Percentiles rank a stretch among this genome's conserved stretches.
These are phyloP conservation scores for Lentinula guzmanii DNA, from an alignment of 768 basidiomycete species.

Conservation along the genomic window DNA sequence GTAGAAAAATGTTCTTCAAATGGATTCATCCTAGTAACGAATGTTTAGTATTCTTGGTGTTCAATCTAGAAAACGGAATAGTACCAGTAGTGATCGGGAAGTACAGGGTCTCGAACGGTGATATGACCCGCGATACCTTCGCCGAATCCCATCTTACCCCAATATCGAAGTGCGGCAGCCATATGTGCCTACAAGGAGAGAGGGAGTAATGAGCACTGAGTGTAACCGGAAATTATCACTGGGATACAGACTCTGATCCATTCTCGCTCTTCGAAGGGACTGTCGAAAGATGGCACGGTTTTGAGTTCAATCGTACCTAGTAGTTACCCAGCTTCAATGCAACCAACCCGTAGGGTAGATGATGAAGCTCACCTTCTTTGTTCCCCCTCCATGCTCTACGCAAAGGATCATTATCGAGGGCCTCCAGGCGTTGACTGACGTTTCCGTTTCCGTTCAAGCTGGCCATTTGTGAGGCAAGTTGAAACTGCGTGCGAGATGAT, in stretches of 20 bases:
- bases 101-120: slow-evolving; percentile 17
- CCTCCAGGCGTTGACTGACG: background rate
- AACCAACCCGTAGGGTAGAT: background rate
- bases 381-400: slow-evolving; percentile 10
- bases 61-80: background rate
- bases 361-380: slow-evolving; percentile 4
- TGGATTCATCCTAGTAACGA: slow-evolving; percentile 22
- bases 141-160: slow-evolving; percentile 16
- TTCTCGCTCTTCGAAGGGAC: slow-evolving; percentile 19
- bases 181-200: slow-evolving; percentile 15
- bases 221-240: background rate
- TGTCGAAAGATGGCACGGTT: slow-evolving; percentile 16
- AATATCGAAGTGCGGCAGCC: slow-evolving; percentile 21
- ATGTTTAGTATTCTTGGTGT: background rate
- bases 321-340: background rate
- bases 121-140: slow-evolving; percentile 21
- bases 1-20: slow-evolving; percentile 20
- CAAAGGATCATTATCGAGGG: slow-evolving; percentile 6
- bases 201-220: background rate
- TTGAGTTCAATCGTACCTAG: slow-evolving; percentile 15
- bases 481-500: background rate
- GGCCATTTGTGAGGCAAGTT: background rate
- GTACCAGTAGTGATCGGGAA: slow-evolving; percentile 21
- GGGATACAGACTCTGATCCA: slow-evolving; percentile 18
- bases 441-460: background rate